phyloP scores from a whole-genome alignment of 225 moss, liverwort and hornwort species.

The Takakia lepidozioides region DNA sequence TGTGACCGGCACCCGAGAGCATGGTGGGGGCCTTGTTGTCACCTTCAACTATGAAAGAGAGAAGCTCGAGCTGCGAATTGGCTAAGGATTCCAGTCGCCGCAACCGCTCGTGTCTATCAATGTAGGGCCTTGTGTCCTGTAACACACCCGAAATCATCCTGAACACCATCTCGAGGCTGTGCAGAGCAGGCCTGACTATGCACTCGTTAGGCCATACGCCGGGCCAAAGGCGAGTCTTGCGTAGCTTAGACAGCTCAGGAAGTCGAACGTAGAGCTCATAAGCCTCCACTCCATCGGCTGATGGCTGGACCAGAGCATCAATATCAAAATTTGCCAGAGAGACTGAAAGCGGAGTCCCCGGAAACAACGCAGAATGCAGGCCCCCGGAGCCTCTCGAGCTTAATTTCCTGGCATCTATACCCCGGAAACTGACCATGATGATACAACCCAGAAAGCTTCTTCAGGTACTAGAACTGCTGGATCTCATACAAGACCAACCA shows the following conservation, averaged over 20 bases:
- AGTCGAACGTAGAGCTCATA: slow-evolving; percentile 65
- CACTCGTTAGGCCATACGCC: slow-evolving; percentile 40
- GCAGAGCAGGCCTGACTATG: slow-evolving; percentile 57
- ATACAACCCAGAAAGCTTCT: too few species aligned
- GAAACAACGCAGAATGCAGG: slow-evolving; percentile 25
- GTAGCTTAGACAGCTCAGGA: slow-evolving; percentile 46
- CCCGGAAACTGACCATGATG: too few species aligned
- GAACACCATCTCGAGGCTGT: slow-evolving; percentile 69
- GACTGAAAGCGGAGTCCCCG: slow-evolving; percentile 26
- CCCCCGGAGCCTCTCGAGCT: slow-evolving; percentile 15
- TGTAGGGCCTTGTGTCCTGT: slow-evolving; percentile 49
- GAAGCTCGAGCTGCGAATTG: slow-evolving; percentile 60
- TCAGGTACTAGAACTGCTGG: too few species aligned
- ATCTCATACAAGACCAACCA: too few species aligned
- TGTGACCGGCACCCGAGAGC: slow-evolving; percentile 11
- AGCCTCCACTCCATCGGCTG: slow-evolving; percentile 53
- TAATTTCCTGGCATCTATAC: slow-evolving; percentile 15
- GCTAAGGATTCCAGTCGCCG: slow-evolving; percentile 60
- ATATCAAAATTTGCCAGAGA: slow-evolving; percentile 61
- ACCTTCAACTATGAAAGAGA: slow-evolving; percentile 57
- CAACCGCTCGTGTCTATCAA: slow-evolving; percentile 69
- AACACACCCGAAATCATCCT: slow-evolving; percentile 55
- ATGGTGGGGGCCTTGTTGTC: slow-evolving; percentile 52
- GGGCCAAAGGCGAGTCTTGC: slow-evolving; percentile 21
- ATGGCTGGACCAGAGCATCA: slow-evolving; percentile 53